These are phyloP conservation scores for Malassezia sympodialis DNA, from an alignment of 1,284 basidiomycete species.

Conservation along the genomic window DNA sequence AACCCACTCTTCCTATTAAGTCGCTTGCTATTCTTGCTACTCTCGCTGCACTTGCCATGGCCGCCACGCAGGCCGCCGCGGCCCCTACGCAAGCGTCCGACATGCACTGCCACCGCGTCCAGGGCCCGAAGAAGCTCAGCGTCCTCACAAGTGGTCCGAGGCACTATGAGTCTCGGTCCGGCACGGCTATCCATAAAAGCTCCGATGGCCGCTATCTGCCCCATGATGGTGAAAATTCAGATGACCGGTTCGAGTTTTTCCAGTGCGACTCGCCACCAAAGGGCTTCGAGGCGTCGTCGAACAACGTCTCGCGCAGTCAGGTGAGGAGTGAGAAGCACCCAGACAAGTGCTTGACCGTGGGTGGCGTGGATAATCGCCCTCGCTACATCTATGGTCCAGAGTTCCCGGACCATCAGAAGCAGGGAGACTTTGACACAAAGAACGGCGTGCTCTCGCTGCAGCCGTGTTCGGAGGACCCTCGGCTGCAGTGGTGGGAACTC, in stretches of 20 bases:
- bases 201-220: not conserved
- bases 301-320: not conserved
- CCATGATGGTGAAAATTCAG: not conserved
- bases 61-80: not conserved
- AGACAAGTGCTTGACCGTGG: not conserved
- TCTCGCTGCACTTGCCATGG: not conserved
- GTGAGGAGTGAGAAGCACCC: not conserved
- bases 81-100: not conserved
- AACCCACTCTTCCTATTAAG: not conserved
- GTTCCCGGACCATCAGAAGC: not conserved
- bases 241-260: not conserved
- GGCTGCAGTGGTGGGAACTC: not conserved
- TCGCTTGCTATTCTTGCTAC: not conserved
- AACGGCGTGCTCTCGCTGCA: not conserved
- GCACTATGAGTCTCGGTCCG: not conserved
- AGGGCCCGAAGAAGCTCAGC: not conserved
- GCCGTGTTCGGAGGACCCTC: not conserved
- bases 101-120: not conserved
- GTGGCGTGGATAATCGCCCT: not conserved
- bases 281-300: not conserved
- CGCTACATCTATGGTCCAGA: not conserved
- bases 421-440: not conserved
- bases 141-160: not conserved
- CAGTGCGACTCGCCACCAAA: not conserved
- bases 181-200: not conserved